Evolutionary conservation across 139 green algal genomes (phyloP).

Genomic region (Diplosphaera chodatii): DNA sequence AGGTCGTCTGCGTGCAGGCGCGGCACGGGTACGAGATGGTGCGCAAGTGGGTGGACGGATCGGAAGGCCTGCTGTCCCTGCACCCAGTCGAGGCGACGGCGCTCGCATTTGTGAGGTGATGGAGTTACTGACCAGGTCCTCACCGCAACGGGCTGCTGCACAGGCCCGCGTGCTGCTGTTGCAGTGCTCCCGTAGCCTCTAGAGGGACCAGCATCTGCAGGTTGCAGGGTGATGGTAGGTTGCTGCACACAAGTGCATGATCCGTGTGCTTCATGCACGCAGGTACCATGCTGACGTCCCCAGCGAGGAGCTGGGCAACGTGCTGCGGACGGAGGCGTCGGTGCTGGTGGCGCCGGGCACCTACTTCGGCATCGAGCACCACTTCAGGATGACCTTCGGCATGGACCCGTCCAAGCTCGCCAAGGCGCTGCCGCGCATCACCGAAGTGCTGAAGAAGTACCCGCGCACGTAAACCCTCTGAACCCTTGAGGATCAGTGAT

Average conservation of each 20-base stretch:
- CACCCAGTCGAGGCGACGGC: not conserved
- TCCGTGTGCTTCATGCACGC: too few species aligned
- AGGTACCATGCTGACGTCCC: not conserved
- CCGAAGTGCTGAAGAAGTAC: not conserved
- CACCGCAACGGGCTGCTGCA: too few species aligned
- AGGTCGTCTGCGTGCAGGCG: too few species aligned
- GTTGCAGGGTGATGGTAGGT: too few species aligned
- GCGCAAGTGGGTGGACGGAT: not conserved
- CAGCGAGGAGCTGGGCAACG: not conserved
- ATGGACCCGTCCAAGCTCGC: not conserved
- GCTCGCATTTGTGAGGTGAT: constrained; percentile 2
- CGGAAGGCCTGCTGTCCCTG: not conserved
- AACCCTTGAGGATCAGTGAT: too few species aligned
- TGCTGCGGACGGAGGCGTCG: not conserved
- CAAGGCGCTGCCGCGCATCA: not conserved
- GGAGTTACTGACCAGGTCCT: too few species aligned
- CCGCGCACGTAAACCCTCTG: too few species aligned
- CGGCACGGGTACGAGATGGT: not conserved
- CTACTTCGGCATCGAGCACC: constrained; percentile 4
- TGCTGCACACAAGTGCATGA: too few species aligned
- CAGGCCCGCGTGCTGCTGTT: too few species aligned
- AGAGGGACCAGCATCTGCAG: too few species aligned
- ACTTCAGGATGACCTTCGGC: constrained; percentile 2
- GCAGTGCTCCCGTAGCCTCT: too few species aligned
- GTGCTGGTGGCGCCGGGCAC: constrained; percentile 1